Evolutionary conservation across 169 alveolate genomes (phyloP), one percentile per base, ranked within the genome.

Genomic region (Cryptosporidium tyzzeri): DNA sequence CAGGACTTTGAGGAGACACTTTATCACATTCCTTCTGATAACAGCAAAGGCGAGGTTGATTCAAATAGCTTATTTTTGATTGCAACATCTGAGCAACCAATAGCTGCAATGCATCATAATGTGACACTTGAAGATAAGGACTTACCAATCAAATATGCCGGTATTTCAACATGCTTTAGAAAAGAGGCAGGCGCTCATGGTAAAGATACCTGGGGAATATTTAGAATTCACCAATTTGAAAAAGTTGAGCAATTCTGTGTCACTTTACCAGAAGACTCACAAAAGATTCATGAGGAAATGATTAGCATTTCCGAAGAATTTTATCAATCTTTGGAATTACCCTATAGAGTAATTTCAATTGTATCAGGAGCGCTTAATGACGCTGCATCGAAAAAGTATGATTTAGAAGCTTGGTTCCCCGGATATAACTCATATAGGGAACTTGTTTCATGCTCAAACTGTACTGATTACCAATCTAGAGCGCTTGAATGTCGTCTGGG

Each of bases 131-230:
- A 94, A 45, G 94, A 92, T 26, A 94, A 94, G 69, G 92, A 91
- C 71, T 85, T 96, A 18, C 99, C 99, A 26, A 69, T 96, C n/a
- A 94, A 96, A 91, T 98, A 96, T 89, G 99, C 99, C 0, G 99
- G 99, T 7, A 67, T 94, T 51, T 97, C 99, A 58, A 94, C 99
- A 5, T 98, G 99, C 80, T 99, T 99, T 95, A 96, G 99, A 85
- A 97, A 97, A 93, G 99, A 99, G 94, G 99, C 99, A n/a, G 99
- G 99, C 18, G 99, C 99, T 45, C 99, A 97, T 86, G 99, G 99
- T 6, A 97, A 95, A 84, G 99, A 99, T 91, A 97, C 97, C 39
- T 96, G 99, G 98, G 99, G 99, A 12, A 96, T 99, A 33, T 98
- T 97, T 93, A 95, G 99, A 71, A 98, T 99, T 59, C 99, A 99